Conservation (phyloP, 495 filamentous ascomycete genomes). For the Hyaloscypha finlandica region DNA sequence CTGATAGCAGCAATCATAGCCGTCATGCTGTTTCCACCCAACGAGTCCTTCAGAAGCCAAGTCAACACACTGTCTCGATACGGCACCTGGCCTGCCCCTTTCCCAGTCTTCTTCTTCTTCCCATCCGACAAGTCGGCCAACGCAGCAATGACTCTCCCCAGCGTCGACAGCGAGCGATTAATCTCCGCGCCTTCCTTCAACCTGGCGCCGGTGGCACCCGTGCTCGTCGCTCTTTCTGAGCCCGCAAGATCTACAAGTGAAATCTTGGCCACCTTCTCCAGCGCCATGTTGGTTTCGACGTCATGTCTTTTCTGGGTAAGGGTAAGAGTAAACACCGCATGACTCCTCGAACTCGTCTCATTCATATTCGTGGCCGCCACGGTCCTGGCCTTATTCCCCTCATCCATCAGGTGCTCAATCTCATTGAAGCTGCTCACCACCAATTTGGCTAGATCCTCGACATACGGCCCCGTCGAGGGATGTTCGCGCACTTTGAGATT, state of each 20-base stretch:
- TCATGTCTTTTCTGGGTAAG: slow-evolving; percentile 94
- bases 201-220: slow-evolving; percentile 91
- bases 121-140: slow-evolving; percentile 86
- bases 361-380: slow-evolving; percentile 99
- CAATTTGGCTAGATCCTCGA: slow-evolving; percentile 95
- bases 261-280: slow-evolving; percentile 97
- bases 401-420: slow-evolving; percentile 98
- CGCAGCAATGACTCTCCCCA: slow-evolving; percentile 97
- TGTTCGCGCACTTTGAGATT: slow-evolving; percentile 97
- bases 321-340: slow-evolving; percentile 97
- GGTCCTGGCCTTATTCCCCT: slow-evolving; percentile 97
- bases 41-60: slow-evolving; percentile 95
- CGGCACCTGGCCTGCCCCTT: slow-evolving; percentile 72
- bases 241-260: slow-evolving; percentile 97
- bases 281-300: slow-evolving; percentile 90
- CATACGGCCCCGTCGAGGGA: slow-evolving; percentile 95
- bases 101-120: slow-evolving; percentile 74
- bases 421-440: slow-evolving; percentile 96
- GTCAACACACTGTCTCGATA: slow-evolving; percentile 97
- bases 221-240: slow-evolving; percentile 94
- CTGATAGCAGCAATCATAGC: slow-evolving; percentile 99
- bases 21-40: slow-evolving; percentile 98
- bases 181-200: slow-evolving; percentile 99
- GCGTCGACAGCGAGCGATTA: slow-evolving; percentile 92
- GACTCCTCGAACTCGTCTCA: slow-evolving; percentile 96